Percentiles rank a stretch among this genome's conserved stretches.
Evolutionary conservation across 1,284 basidiomycete genomes (phyloP).

Genomic region (Ganoderma resinaceum): DNA sequence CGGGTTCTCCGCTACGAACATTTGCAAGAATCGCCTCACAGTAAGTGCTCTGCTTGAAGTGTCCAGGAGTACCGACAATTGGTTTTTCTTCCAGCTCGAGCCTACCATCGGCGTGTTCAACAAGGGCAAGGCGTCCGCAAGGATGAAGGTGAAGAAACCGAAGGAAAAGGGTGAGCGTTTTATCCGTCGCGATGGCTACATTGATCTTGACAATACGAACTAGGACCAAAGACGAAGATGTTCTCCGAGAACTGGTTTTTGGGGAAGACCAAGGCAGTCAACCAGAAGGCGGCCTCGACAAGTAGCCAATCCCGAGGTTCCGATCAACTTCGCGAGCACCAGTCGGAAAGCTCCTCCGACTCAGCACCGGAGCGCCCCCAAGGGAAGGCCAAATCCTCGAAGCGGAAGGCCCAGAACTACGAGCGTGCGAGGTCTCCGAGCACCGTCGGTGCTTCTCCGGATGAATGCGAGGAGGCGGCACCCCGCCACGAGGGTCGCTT

Average conservation of each 20-base stretch:
- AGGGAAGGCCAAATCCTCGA: background rate
- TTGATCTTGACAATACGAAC: background rate
- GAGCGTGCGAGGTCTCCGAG: slow-evolving; percentile 8
- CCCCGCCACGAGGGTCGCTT: background rate
- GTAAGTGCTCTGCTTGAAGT: slow-evolving; percentile 44
- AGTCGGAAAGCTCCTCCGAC: slow-evolving; percentile 2
- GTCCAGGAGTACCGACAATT: slow-evolving; percentile 42
- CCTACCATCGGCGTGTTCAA: slow-evolving; percentile 68
- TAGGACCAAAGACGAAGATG: slow-evolving; percentile 24
- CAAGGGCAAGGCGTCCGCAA: slow-evolving; percentile 72
- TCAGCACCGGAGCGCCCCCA: background rate
- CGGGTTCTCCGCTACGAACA: slow-evolving; percentile 73
- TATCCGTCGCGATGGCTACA: background rate
- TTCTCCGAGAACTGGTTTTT: slow-evolving; percentile 66
- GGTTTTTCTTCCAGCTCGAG: slow-evolving; percentile 52
- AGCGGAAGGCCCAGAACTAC: background rate
- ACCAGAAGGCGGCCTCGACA: background rate
- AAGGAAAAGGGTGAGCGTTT: slow-evolving; percentile 22
- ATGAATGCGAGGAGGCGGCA: background rate
- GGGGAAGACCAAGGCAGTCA: slow-evolving; percentile 30
- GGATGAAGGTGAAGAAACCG: slow-evolving; percentile 37
- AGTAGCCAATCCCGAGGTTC: background rate
- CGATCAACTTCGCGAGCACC: background rate
- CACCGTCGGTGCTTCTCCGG: background rate
- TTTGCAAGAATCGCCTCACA: slow-evolving; percentile 74